Base-by-base conservation (phyloP, 1,139 yeast species). In the Yamadazyma jaroonii region DNA sequence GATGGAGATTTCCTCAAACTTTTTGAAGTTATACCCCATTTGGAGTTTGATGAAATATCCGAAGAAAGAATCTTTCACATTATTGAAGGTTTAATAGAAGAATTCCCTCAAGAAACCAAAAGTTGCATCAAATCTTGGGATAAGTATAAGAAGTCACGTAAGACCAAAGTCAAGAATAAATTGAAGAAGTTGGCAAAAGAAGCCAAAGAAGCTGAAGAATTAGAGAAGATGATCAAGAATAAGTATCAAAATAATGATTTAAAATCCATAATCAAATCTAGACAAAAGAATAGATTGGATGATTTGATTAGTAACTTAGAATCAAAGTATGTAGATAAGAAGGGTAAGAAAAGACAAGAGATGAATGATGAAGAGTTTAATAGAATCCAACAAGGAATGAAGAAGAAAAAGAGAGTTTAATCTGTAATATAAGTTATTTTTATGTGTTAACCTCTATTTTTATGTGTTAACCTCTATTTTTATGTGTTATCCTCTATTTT, bases 21-120 rank as follows among this genome's bases (percentile, higher is more conserved):
- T 11, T 84, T 87, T 54, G 95, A 86, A 55, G 70, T 72, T 32
- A 81, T 88, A 6, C 84, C 94, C 11, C 96, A 88, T 58, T 71
- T 84, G 37, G 89, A 83, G 44, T 73, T 81, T 36, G 69, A 71
- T n/a, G 76, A 67, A 38, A 72, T 62, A 6, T 84, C 80, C 47
- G 89, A 83, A 48, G 60, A 59, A 36, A 69, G 96, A 27, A 72
- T 85, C 21, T 75, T 74, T 42, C 57, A 56, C 3, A 67, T 80
- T 3, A 74, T 87, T 24, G 67, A 72, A 29, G 72, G 64, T 32
- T 72, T 66, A n/a, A 73, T 87, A 17, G 64, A 71, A 27, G 73
- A 66, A 36, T 72, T 64, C 7, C 72, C 86, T 23, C 72, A 74
- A 39, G 59, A 57, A 3, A 73, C 84, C 25, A 67, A 72, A 29